Evolutionary conservation across 2,329 filamentous ascomycete genomes (phyloP).

Genomic region (Trichoderma asperellum): DNA sequence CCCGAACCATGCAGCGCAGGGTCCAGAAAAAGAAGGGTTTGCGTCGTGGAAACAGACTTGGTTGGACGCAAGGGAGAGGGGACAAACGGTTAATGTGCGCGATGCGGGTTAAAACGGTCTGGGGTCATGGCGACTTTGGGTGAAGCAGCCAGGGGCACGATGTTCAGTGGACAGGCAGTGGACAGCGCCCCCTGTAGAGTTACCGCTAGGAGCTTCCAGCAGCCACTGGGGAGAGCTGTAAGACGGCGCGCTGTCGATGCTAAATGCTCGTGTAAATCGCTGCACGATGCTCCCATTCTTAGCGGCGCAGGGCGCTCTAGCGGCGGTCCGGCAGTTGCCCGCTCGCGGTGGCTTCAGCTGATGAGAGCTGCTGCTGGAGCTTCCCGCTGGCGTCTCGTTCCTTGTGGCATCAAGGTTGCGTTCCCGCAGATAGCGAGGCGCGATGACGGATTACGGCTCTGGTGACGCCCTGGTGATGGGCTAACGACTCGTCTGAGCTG

Average conservation of each 20-base stretch:
- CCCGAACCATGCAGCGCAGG: slow-evolving; percentile 25
- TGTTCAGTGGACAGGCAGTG: not conserved
- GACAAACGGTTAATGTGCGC: slow-evolving; percentile 19
- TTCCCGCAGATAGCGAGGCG: not conserved
- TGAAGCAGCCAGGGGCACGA: not conserved
- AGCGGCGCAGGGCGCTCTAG: slow-evolving; percentile 15
- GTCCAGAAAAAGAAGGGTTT: slow-evolving; percentile 24
- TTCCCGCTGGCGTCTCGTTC: not conserved
- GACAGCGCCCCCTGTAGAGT: not conserved
- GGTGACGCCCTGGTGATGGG: not conserved
- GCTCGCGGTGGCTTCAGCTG: slow-evolving; percentile 2
- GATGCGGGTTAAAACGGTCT: slow-evolving; percentile 24
- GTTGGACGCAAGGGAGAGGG: slow-evolving; percentile 26
- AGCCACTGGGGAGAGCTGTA: not conserved
- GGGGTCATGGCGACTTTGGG: slow-evolving; percentile 20
- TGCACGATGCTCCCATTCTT: slow-evolving; percentile 10
- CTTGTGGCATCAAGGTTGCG: slow-evolving; percentile 12
- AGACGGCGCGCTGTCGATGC: not conserved
- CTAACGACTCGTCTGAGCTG: not conserved
- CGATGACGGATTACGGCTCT: not conserved
- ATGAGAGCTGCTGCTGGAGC: slow-evolving; percentile 3
- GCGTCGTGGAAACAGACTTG: slow-evolving; percentile 1
- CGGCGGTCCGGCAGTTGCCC: slow-evolving; percentile 20
- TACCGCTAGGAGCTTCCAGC: slow-evolving; percentile 9
- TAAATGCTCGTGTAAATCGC: not conserved